Evolutionary conservation across 2,329 filamentous ascomycete species (phyloP), one percentile per base, ranked within the genome.

Genomic region (Fusarium sp.): DNA sequence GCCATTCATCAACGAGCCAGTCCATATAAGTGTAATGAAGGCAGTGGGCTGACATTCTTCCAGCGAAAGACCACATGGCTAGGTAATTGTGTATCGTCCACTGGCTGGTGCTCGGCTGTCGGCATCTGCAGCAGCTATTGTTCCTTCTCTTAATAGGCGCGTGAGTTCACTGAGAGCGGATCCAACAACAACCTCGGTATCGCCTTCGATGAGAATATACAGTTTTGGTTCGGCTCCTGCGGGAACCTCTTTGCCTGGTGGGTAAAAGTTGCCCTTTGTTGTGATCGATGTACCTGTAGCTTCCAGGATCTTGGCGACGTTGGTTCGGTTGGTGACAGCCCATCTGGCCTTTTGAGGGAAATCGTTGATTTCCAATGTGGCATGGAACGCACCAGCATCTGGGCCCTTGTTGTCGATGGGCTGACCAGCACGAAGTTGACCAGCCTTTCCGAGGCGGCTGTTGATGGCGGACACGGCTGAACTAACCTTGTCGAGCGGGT

Each of bases 331-430:
- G 44, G 96, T 99, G 84, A 99, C 96, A 17, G 95, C 96, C 96
- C 96, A 99, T 77, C 96, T 91, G 73, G 96, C 96, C 87, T 98
- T 98, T 82, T 99, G 96, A 39, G 96, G 96, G 83, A 98, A 98
- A 84, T 99, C 96, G 83, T 99, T 99, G 89, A 99, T 99, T 83
- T 98, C 96, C 70, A 99, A 88, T 8, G 96, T 98, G 22, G 96
- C 95, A 82, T 99, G 96, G 88, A 95, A 99, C 1, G 95, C 95
- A 58, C 96, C 96, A 7, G 96, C 96, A 82, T 99, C 96, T 2
- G 96, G 96, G 2, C 96, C 96, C 83, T 98, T 98, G 85, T 99
- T 99, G 85, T 99, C 96, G 80, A 98, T 97, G 13, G 96, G 95
- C 70, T 97, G 95, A 20, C 96, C 96, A 8, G 94, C 93, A 68